Evolutionary conservation across 1,139 yeast genomes (phyloP).

Genomic region (Komagataea norvegica): DNA sequence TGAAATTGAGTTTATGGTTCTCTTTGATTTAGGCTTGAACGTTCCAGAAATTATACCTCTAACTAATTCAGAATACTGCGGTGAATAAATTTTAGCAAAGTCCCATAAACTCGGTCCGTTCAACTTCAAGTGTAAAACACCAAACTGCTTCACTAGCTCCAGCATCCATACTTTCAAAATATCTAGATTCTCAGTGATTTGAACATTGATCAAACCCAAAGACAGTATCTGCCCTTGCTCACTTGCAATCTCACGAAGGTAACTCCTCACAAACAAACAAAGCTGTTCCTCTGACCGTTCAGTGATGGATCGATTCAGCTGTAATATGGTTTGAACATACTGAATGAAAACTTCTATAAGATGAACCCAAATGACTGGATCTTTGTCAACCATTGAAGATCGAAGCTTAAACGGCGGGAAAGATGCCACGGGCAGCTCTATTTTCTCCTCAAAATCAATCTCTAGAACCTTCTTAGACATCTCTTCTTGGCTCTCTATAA

Average conservation of each 20-base stretch:
- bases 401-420: conserved; percentile 71
- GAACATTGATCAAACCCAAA: conserved; percentile 66
- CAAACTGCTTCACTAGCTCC: conserved; percentile 45
- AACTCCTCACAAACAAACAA: conserved; percentile 50
- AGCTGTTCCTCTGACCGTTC: conserved; percentile 56
- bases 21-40: conserved; percentile 24
- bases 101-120: conserved; percentile 62
- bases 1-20: conserved; percentile 16
- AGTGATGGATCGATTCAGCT: conserved; percentile 34
- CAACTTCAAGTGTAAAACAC: conserved; percentile 50
- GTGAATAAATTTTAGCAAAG: conserved; percentile 49
- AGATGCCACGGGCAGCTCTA: conserved; percentile 54
- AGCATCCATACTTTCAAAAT: conserved; percentile 48
- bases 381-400: conserved; percentile 70
- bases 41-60: conserved; percentile 52
- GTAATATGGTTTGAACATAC: conserved; percentile 34
- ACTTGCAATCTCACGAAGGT: conserved; percentile 53
- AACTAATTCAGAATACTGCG: conserved; percentile 42
- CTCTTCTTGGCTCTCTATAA: background rate
- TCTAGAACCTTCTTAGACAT: conserved; percentile 4
- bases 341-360: conserved; percentile 58
- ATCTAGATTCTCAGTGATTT: conserved; percentile 50
- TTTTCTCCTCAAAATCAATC: conserved; percentile 13
- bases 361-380: conserved; percentile 80
- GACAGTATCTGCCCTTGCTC: conserved; percentile 59